phyloP scores from a whole-genome alignment of 2,329 filamentous ascomycete genomes.

The Colletotrichum coccodes region DNA sequence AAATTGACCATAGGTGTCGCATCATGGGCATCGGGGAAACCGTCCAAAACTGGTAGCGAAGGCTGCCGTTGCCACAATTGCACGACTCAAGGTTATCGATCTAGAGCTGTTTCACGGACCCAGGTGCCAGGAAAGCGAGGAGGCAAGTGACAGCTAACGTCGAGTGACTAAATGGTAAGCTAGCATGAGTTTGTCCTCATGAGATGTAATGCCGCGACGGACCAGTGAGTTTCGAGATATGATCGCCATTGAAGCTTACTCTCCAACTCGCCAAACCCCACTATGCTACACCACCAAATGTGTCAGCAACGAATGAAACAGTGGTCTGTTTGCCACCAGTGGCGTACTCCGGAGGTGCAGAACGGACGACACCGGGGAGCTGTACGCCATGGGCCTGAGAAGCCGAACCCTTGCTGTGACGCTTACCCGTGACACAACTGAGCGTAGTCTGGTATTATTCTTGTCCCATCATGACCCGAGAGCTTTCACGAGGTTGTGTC shows the following conservation, averaged over 20 bases:
- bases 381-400: slow-evolving; percentile 2
- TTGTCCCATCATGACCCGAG: neutral
- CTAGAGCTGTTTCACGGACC: neutral
- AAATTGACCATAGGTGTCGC: neutral
- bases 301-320: slow-evolving; percentile 15
- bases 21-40: neutral
- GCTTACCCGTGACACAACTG: neutral
- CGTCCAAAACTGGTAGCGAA: neutral
- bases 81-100: neutral
- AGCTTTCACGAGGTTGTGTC: neutral
- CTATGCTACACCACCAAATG: slow-evolving; percentile 5
- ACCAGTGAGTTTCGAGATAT: slow-evolving; percentile 2
- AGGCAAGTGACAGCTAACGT: neutral
- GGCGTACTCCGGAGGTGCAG: slow-evolving; percentile 6
- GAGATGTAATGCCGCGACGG: neutral
- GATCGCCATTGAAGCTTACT: slow-evolving; percentile 16
- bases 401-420: slow-evolving; percentile 14
- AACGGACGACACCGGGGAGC: neutral
- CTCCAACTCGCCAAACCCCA: neutral
- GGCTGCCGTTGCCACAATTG: slow-evolving; percentile 18
- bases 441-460: too few species aligned
- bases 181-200: neutral
- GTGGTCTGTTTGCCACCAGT: slow-evolving; percentile 24
- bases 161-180: neutral
- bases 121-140: neutral